Evolutionary conservation across 2,329 filamentous ascomycete genomes (phyloP), one percentile per base, ranked within the genome.

Genomic region (Nemania sp.): DNA sequence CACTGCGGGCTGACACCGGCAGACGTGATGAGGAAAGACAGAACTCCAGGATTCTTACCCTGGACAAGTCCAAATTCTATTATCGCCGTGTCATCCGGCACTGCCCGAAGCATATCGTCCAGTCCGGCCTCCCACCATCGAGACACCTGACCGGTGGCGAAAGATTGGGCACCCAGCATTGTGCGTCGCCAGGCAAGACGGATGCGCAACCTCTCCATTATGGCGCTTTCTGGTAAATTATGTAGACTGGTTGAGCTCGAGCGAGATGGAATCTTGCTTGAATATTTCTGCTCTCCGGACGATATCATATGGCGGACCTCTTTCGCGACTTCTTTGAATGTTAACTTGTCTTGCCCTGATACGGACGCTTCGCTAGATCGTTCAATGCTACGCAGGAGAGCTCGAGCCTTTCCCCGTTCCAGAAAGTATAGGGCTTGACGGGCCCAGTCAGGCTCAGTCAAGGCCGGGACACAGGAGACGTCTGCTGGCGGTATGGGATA

Each of bases 21-120:
- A 6, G 60, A 62, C 2, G 55, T 62, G 25, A 62, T 59, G 21
- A 59, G 46, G 11, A 62, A 55, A 25, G 60, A 55, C 10, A 59
- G 32, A 11, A 62, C 25, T 12, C 60, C 60, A 20, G 60, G 56
- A 11, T 29, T 54, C 21, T 62, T 62, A 17, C 60, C 60, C 29
- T 54, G 55, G n/a, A 62, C 60, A 12, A 62, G 25, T 17, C 60
- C 60, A 18, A 59, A 62, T 43, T 62, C 60, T 39, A 62, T 51
- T 25, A 62, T 59, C 1, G 51, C 55, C 11, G 48, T 35, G 21
- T 59, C 56, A 6, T 45, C 37, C 18, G 60, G 56, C 12, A 62
- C 21, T 35, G 46, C 39, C 54, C 20, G 17, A 34, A 62, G 51
- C 40, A 62, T 62, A 5, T 62, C 51, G 7, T 55, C 35, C 1